Percentiles rank a stretch among this genome's conserved stretches.
These are phyloP conservation scores for Cucumis melo DNA, from an alignment of 306 rosid species.

Conservation along the genomic window DNA sequence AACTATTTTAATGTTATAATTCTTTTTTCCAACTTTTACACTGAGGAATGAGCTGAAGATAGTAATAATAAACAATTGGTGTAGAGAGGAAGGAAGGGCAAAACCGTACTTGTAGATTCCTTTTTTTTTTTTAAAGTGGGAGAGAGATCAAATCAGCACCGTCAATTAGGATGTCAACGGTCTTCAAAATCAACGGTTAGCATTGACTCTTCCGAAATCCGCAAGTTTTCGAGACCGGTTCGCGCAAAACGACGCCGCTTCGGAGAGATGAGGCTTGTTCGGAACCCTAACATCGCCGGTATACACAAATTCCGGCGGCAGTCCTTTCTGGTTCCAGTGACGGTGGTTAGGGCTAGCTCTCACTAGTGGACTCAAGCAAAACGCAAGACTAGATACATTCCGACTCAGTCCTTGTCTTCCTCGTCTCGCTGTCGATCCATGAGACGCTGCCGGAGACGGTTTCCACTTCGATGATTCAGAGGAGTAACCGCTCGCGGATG, in stretches of 20 bases:
- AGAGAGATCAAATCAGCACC: slow-evolving; percentile 6
- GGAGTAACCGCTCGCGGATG: slow-evolving; percentile 39
- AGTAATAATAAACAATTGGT: slow-evolving; percentile 2
- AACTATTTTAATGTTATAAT: not conserved
- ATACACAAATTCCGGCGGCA: slow-evolving; percentile 33
- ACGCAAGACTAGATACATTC: slow-evolving; percentile 48
- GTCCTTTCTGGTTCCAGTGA: slow-evolving; percentile 46
- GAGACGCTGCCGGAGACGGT: slow-evolving; percentile 32
- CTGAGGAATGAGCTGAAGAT: not conserved
- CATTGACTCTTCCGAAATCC: slow-evolving; percentile 67
- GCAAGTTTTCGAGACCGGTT: slow-evolving; percentile 80
- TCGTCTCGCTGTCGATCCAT: slow-evolving; percentile 33
- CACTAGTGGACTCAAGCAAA: slow-evolving; percentile 81
- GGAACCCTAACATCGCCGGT: slow-evolving; percentile 36
- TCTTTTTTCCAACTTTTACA: not conserved
- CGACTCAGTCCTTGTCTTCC: slow-evolving; percentile 26
- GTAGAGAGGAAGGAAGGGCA: not conserved
- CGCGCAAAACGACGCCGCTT: slow-evolving; percentile 59
- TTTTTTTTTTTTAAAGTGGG: not conserved
- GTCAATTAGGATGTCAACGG: slow-evolving; percentile 8
- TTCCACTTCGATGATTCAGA: slow-evolving; percentile 55
- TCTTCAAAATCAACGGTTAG: slow-evolving; percentile 52
- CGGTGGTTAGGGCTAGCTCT: slow-evolving; percentile 61
- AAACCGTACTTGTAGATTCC: not conserved
- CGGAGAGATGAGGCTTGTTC: slow-evolving; percentile 36